Evolutionary conservation across 306 rosid species (phyloP).

Genomic region (Acmispon strigosus): DNA sequence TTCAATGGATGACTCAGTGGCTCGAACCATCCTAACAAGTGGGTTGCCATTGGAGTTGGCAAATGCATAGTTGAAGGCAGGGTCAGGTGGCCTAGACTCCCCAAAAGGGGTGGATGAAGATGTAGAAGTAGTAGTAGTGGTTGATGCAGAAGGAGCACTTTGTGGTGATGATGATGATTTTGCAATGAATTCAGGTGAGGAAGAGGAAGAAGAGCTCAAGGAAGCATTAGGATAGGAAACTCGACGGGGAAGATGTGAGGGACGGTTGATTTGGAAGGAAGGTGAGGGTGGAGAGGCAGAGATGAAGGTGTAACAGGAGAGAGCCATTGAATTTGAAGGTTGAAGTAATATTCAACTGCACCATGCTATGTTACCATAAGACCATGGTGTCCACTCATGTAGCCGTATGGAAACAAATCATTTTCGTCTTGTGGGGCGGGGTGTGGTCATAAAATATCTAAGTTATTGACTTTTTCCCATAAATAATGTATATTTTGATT

Average conservation of each 20-base stretch:
- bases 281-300: conserved; percentile 29
- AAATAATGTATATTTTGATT: too few species aligned
- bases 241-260: conserved; percentile 14
- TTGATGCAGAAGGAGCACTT: conserved; percentile 29
- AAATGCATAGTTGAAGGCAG: conserved; percentile 39
- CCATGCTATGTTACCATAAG: not conserved
- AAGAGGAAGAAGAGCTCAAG: conserved; percentile 39
- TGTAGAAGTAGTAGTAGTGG: not conserved
- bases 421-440: not conserved
- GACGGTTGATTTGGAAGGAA: conserved; percentile 20
- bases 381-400: not conserved
- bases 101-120: conserved; percentile 37
- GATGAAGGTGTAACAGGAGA: conserved; percentile 33
- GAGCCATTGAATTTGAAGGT: conserved; percentile 44
- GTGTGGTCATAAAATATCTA: not conserved
- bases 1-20: conserved; percentile 77
- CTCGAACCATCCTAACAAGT: conserved; percentile 33
- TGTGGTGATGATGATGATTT: conserved; percentile 34
- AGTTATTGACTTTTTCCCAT: not conserved
- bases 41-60: conserved; percentile 44
- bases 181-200: conserved; percentile 46
- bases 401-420: not conserved
- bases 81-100: conserved; percentile 31
- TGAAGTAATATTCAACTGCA: not conserved
- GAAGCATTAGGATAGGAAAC: conserved; percentile 35